Base-by-base conservation (phyloP, 2,329 filamentous ascomycete species). In the Ceratocystis cacaofunesta region DNA sequence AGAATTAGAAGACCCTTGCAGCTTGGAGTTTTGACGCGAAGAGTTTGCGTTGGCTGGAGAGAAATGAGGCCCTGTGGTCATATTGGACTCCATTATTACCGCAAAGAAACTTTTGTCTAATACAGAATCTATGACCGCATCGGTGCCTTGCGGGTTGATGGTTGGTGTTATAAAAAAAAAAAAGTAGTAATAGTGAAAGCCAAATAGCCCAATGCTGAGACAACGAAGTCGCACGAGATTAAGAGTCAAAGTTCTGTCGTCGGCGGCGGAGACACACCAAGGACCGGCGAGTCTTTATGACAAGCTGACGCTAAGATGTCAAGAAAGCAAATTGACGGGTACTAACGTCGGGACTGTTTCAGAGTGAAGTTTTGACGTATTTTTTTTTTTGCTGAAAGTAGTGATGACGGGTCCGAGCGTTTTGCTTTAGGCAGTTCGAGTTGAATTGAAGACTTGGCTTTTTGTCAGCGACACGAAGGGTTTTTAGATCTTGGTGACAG, bases 11-110 rank as follows among this genome's bases (percentile, higher is more conserved):
- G 61, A 63, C 17, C 65, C 65, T 22, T 66, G 48, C 30, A 61
- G 55, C 41, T 63, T 66, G 17, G 61, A 63, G 43, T 66, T 66
- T 61, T 63, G 52, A 32, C 55, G n/a, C 43, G 61, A 62, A 50
- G 44, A 48, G 41, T 62, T 48, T 46, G 61, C 7, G 25, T 36
- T 58, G 30, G 15, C 28, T 50, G 6, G 50, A 62, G 43, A 32
- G 6, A 50, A 32, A 58, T 58, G 46, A 62, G 44, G 61, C 25
- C 43, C 61, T 48, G 30, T 46, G 19, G 61, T 44, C 61, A 48
- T 62, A 62, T 30, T 50, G 43, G 44, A 62, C 43, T 48, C 41
- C 61, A 62, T 62, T 62, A 62, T 48, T 48, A 48, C 25, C 32
- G 25, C 43, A 50, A 48, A 36, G 36, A 46, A 30, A 30, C 61